A percentile compares a stretch with the other conserved stretches of the same genome.
Evolutionary conservation across 805 yeast genomes (phyloP).

Genomic region (Starmera amethionina): DNA sequence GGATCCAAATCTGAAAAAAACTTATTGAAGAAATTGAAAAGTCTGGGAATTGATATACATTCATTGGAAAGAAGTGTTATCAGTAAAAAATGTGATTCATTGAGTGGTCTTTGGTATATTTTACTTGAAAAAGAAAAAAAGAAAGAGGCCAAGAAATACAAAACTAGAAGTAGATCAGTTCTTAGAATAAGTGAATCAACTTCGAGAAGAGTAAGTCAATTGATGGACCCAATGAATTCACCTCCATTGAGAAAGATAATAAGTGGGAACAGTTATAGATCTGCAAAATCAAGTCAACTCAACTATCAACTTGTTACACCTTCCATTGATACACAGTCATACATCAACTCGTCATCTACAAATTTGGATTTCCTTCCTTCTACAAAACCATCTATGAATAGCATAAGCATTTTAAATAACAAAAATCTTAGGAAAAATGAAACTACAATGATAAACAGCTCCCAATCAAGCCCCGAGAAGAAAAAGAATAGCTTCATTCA

Average conservation of each 20-base stretch:
- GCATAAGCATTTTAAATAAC: background rate
- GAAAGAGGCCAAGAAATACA: slow-evolving; percentile 20
- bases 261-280: slow-evolving; percentile 14
- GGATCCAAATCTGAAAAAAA: slow-evolving; percentile 53
- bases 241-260: slow-evolving; percentile 20
- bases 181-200: slow-evolving; percentile 19
- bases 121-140: slow-evolving; percentile 38
- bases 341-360: too few species aligned
- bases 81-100: slow-evolving; percentile 54
- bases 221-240: slow-evolving; percentile 15
- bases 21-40: slow-evolving; percentile 46
- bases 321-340: background rate
- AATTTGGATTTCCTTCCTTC: background rate
- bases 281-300: slow-evolving; percentile 2
- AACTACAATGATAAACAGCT: background rate
- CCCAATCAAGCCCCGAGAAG: slow-evolving; percentile 14
- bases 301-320: background rate
- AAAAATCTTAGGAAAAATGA: background rate
- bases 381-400: background rate
- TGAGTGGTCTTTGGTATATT: slow-evolving; percentile 69
- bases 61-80: slow-evolving; percentile 46
- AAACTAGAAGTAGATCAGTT: slow-evolving; percentile 25
- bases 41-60: slow-evolving; percentile 56
- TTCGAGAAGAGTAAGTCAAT: slow-evolving; percentile 17
- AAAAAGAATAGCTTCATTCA: slow-evolving; percentile 21